These are phyloP conservation scores for Carallia brachiata DNA, from an alignment of 345 rosid species.

Conservation along the genomic window DNA sequence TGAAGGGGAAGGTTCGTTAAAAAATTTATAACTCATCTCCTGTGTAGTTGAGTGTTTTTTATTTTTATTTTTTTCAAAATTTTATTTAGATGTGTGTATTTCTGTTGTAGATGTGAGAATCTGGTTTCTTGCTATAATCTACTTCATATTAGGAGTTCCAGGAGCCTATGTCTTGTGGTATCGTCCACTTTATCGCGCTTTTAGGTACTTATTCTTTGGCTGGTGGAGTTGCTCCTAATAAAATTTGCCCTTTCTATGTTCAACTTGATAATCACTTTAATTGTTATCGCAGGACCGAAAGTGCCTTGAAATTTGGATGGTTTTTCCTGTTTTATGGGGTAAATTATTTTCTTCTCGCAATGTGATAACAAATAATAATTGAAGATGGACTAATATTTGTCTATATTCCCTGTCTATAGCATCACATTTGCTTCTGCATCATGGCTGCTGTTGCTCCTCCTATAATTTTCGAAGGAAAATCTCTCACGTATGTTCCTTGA, in stretches of 20 bases:
- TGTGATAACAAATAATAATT: background rate
- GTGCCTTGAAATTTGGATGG: slow-evolving; percentile 37
- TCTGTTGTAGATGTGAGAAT: slow-evolving; percentile 64
- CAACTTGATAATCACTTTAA: background rate
- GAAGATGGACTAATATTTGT: background rate
- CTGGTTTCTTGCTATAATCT: slow-evolving; percentile 93
- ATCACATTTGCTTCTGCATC: slow-evolving; percentile 36
- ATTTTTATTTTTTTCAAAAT: too few species aligned
- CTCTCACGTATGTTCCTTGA: slow-evolving; percentile 27
- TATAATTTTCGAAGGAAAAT: slow-evolving; percentile 33
- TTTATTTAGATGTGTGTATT: background rate
- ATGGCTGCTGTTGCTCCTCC: slow-evolving; percentile 42
- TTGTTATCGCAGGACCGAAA: slow-evolving; percentile 22
- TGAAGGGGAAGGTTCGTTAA: slow-evolving; percentile 66
- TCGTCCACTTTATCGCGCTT: slow-evolving; percentile 94
- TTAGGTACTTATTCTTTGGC: slow-evolving; percentile 42
- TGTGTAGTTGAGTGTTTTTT: background rate
- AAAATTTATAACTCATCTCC: background rate
- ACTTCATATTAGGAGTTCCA: slow-evolving; percentile 91
- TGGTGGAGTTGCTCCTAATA: background rate
- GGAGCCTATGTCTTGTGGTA: slow-evolving; percentile 54
- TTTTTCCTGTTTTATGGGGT: slow-evolving; percentile 33
- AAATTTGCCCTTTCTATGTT: background rate
- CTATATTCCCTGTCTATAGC: slow-evolving; percentile 6
- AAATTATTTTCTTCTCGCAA: background rate